Evolutionary conservation across 1,284 basidiomycete species (phyloP), one percentile per base, ranked within the genome.

Genomic region (Pseudozyma sp.): DNA sequence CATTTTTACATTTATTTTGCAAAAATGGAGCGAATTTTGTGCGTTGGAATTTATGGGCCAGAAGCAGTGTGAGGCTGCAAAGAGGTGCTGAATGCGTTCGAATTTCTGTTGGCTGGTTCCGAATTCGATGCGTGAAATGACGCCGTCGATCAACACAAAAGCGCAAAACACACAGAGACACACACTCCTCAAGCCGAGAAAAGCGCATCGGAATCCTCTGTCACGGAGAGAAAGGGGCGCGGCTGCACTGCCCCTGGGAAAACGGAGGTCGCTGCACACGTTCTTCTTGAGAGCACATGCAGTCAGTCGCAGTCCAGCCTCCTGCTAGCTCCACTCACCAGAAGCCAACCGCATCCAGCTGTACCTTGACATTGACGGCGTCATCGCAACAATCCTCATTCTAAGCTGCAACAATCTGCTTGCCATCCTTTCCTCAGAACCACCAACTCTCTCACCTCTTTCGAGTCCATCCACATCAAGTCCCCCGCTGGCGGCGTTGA

Each of bases 111-210:
- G 35, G 35, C n/a, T 17, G 7, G 31, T 50, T 17, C 19, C 29
- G 17, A 54, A 24, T 44, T 45, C 42, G 39, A 46, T 44, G n/a
- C 43, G 53, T 39, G 29, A 33, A 33, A 29, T 47, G 46, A 49
- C 46, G 45, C 54, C 57, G 65, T 68, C 58, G 65, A 68, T 68
- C 65, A 68, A 68, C 64, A 60, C 49, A 49, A 33, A 39, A 42
- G 45, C 45, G 5, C 35, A 37, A 24, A 9, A 44, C 33, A 39
- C 37, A 46, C 17, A 16, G 33, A 31, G 29, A 45, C 45, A 35
- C 9, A 47, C 42, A 24, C 42, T 24, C 24, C 24, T 24, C 24
- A 24, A 24, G 24, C 24, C 24, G 24, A 24, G 24, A 24, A 4
- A 24, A 24, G 24, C 24, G 24, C 24, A 24, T 24, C 24, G 24